Conservation (phyloP, 345 rosid genomes). For the Populus ilicifolia region DNA sequence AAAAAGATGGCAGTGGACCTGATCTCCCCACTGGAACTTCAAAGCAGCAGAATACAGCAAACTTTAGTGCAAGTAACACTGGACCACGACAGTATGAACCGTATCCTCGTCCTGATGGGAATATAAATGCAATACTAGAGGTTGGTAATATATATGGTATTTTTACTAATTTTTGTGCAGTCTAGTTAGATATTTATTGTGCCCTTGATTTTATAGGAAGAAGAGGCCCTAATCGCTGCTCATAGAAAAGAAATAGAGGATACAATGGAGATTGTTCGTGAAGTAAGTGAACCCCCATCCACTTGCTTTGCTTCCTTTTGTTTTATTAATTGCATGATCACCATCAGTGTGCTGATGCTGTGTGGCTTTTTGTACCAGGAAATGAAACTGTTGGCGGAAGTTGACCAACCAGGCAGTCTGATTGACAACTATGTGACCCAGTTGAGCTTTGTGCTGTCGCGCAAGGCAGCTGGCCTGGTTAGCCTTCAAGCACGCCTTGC, state of each 20-base stretch:
- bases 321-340: neutral
- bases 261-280: constrained; percentile 96
- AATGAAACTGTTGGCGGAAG: constrained; percentile 92
- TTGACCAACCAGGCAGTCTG: constrained; percentile 92
- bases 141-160: constrained; percentile 32
- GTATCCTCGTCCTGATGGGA: constrained; percentile 57
- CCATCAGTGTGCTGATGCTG: neutral
- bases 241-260: constrained; percentile 99
- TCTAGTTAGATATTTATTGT: neutral
- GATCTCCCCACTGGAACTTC: constrained; percentile 41
- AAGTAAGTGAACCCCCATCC: constrained; percentile 45
- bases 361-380: constrained; percentile 43
- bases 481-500: constrained; percentile 92
- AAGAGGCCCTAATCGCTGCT: constrained; percentile 83
- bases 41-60: constrained; percentile 41
- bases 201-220: constrained; percentile 51
- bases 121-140: constrained; percentile 79
- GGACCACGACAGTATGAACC: constrained; percentile 46
- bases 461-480: constrained; percentile 78
- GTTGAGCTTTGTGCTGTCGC: constrained; percentile 84
- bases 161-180: neutral
- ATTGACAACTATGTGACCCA: constrained; percentile 90
- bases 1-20: constrained; percentile 49
- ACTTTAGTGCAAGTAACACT: constrained; percentile 37
- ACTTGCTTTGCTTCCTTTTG: neutral